A percentile compares a stretch with the other conserved stretches of the same genome.
These are phyloP conservation scores for Penicillium nordicum DNA, from an alignment of 2,329 filamentous ascomycete genomes.

Conservation along the genomic window DNA sequence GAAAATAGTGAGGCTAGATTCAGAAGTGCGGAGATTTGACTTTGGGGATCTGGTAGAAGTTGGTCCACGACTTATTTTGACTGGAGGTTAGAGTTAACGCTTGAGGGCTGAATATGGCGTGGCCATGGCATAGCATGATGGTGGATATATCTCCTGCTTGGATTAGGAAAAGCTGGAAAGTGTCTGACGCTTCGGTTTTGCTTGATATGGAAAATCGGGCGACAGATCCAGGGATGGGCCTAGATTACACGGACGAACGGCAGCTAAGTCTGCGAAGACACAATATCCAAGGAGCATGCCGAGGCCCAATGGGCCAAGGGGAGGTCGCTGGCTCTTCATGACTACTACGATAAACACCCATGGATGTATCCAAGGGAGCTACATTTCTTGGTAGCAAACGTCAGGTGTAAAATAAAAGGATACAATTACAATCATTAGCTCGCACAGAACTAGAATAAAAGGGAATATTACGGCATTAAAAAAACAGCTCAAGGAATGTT, in stretches of 20 bases:
- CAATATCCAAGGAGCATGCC: not conserved
- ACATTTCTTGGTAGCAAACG: not conserved
- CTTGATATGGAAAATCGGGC: not conserved
- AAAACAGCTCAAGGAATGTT: conserved; percentile 23
- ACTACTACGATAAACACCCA: not conserved
- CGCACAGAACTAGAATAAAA: not conserved
- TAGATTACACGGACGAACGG: not conserved
- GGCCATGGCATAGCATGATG: not conserved
- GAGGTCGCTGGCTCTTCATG: no score
- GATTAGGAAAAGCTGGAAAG: not conserved
- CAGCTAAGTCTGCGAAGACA: not conserved
- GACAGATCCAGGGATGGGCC: not conserved
- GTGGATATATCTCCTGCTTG: not conserved
- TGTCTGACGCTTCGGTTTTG: not conserved
- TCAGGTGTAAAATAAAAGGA: not conserved
- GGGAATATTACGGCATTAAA: conserved; percentile 13
- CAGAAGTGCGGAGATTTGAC: not conserved
- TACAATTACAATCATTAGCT: conserved; percentile 9
- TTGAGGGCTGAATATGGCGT: not conserved
- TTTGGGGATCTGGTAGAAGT: not conserved
- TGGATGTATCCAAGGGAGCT: not conserved
- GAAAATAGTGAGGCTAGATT: not conserved
- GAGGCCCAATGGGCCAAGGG: not conserved
- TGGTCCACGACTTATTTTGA: no score
- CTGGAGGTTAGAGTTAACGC: not conserved